Evolutionary conservation across 2,329 filamentous ascomycete genomes (phyloP).

Genomic region (Lizonia empirigonia): DNA sequence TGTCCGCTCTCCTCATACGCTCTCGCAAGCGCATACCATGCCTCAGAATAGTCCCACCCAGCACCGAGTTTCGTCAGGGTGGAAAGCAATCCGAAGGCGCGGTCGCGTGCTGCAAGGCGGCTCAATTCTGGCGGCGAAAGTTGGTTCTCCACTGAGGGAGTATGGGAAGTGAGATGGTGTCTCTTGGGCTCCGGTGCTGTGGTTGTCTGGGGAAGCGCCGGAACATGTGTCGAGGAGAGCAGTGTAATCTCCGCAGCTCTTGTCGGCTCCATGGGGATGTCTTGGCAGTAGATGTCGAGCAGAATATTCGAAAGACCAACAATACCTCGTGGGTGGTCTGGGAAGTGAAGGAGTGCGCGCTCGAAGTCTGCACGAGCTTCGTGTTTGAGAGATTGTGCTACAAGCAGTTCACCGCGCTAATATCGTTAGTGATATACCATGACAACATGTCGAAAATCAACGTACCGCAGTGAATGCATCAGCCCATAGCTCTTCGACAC

Average conservation of each 20-base stretch:
- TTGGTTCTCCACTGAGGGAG: conserved; percentile 43
- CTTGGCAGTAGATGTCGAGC: conserved; percentile 79
- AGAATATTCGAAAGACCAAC: conserved; percentile 84
- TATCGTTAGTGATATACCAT: conserved; percentile 8
- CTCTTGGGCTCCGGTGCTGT: conserved; percentile 20
- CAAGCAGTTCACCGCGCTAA: conserved; percentile 70
- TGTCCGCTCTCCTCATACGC: conserved; percentile 89
- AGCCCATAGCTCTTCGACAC: conserved; percentile 81
- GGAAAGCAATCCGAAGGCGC: conserved; percentile 82
- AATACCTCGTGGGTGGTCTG: conserved; percentile 79
- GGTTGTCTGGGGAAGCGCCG: not conserved
- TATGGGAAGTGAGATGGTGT: conserved; percentile 60
- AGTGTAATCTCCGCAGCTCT: conserved; percentile 34
- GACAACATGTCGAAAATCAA: conserved; percentile 5
- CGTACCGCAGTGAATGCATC: conserved; percentile 83
- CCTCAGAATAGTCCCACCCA: conserved; percentile 91
- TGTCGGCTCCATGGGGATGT: conserved; percentile 62
- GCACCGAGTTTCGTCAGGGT: conserved; percentile 81
- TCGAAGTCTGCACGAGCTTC: conserved; percentile 80
- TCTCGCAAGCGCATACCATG: conserved; percentile 86
- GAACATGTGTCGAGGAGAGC: conserved; percentile 13
- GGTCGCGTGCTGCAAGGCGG: conserved; percentile 85
- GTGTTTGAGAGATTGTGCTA: conserved; percentile 67
- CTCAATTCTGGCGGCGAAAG: conserved; percentile 72
- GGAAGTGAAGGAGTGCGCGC: conserved; percentile 75